Evolutionary conservation across 331 rosid species (phyloP), one percentile per base, ranked within the genome.

Genomic region (Acacia concinna): DNA sequence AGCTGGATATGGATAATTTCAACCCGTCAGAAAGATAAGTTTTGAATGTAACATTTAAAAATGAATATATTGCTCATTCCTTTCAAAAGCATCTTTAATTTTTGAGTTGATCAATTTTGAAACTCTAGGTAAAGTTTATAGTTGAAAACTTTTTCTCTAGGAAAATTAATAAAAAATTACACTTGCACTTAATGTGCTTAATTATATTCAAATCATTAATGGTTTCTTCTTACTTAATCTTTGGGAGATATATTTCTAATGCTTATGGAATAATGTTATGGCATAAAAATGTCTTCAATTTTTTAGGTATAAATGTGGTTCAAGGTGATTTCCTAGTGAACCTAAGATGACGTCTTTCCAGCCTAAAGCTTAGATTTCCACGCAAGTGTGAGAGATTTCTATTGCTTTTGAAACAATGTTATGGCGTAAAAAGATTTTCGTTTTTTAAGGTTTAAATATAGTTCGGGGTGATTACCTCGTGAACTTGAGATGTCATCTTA

Each of bases 31-130:
- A 81, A 81, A 56, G 23, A 35, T 31, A 17, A 17, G 27, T 52
- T 76, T 84, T 80, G 76, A 76, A 84, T 80, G 68, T 20, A 12
- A 32, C 67, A 15, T 60, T 28, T 70, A 43, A 80, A 8, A 17
- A 76, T n/a, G 27, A 8, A 54, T 14, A 34, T 32, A 18, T 18
- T 41, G 57, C 37, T 62, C 27, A 51, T 23, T 35, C 17, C 3
- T 59, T 78, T 81, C 85, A 73, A 81, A 21, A 52, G 60, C 28
- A 40, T 49, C 59, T 23, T 71, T 64, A 57, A 25, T 25, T 2
- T 72, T 71, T 66, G 2, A 65, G 56, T 34, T 40, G 23, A 56
- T 30, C 68, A 66, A 76, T 15, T 71, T 57, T 77, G 27, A 67
- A 77, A 76, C 34, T 76, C 67, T 56, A 17, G 49, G 54, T 10